Conservation (phyloP, 2,329 filamentous ascomycete species). For the Pezicula radicicola region DNA sequence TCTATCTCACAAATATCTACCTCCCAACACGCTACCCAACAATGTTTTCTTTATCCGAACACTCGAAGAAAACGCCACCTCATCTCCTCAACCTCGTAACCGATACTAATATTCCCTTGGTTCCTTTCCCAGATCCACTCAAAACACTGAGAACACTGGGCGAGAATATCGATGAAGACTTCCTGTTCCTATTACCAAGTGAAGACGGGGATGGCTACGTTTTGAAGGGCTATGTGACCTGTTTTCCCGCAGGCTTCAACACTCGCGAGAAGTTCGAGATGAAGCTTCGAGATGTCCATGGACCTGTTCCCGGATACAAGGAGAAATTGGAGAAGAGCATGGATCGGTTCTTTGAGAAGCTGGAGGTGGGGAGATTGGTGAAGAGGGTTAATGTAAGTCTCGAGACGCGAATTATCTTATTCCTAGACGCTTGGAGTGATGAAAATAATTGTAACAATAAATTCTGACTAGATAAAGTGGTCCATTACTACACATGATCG, state of each 20-base stretch:
- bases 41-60: constrained; percentile 39
- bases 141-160: constrained; percentile 45
- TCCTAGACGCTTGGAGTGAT: background rate
- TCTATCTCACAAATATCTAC: constrained; percentile 49
- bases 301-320: constrained; percentile 54
- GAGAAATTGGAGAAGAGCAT: constrained; percentile 55
- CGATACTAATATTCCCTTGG: constrained; percentile 35
- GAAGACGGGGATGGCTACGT: constrained; percentile 38
- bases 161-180: constrained; percentile 55
- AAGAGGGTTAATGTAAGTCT: constrained; percentile 45
- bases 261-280: constrained; percentile 50
- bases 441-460: too few relatives aligned
- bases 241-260: constrained; percentile 57
- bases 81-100: constrained; percentile 44
- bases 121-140: constrained; percentile 27
- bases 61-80: background rate
- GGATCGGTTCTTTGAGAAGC: constrained; percentile 56
- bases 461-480: constrained; percentile 30
- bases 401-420: background rate
- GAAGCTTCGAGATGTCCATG: constrained; percentile 52
- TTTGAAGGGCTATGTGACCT: constrained; percentile 52
- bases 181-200: constrained; percentile 53
- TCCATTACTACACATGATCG: constrained; percentile 36
- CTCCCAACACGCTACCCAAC: constrained; percentile 54
- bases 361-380: constrained; percentile 52